A percentile compares a stretch with the other conserved stretches of the same genome.
Evolutionary conservation across 345 rosid genomes (phyloP).

Genomic region (Cardiospermum halicacabum): DNA sequence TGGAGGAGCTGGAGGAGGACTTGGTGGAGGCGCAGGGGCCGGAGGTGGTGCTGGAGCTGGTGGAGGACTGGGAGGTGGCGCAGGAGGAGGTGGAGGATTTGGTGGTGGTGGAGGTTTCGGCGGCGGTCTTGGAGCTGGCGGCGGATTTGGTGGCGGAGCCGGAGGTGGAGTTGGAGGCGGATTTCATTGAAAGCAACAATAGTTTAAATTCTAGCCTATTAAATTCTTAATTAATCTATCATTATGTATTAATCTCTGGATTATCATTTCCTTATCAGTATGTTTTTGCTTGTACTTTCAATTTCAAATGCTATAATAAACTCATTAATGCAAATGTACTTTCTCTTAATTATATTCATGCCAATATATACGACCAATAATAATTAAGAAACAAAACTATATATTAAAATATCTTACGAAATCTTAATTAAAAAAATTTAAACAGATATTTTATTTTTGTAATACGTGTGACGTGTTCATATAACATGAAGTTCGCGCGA

Average conservation of each 20-base stretch:
- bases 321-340: too few species aligned
- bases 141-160: slow-evolving; percentile 24
- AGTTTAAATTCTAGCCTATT: too few species aligned
- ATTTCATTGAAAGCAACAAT: too few species aligned
- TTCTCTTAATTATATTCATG: too few species aligned
- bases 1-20: slow-evolving; percentile 22
- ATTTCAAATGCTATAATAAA: too few species aligned
- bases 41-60: slow-evolving; percentile 30
- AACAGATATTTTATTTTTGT: not conserved
- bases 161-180: slow-evolving; percentile 34
- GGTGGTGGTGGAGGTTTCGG: slow-evolving; percentile 28
- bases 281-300: too few species aligned
- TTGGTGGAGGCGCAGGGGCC: slow-evolving; percentile 23
- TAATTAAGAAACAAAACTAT: too few species aligned
- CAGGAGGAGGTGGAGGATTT: slow-evolving; percentile 26
- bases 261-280: too few species aligned
- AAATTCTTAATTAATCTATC: too few species aligned
- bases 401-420: too few species aligned
- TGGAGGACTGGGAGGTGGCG: slow-evolving; percentile 30
- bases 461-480: not conserved
- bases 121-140: slow-evolving; percentile 13
- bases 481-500: not conserved
- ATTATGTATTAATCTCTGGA: too few species aligned
- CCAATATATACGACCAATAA: too few species aligned
- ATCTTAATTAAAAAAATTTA: not conserved